These are phyloP conservation scores for Schizopora paradoxa DNA, from an alignment of 1,284 basidiomycete species.

Conservation along the genomic window DNA sequence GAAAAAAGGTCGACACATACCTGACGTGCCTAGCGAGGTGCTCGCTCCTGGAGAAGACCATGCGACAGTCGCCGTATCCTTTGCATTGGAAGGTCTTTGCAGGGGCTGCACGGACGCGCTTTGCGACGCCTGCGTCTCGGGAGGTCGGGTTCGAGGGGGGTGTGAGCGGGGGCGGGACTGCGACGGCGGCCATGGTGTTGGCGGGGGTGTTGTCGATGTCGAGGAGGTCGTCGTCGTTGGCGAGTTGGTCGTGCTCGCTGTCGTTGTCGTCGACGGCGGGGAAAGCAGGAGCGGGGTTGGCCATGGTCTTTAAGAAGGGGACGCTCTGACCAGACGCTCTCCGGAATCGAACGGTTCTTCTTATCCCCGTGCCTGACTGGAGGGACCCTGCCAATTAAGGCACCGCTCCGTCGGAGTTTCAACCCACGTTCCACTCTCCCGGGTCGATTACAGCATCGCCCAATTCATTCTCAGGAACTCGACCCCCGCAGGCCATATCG, in stretches of 20 bases:
- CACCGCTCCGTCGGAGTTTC: constrained; percentile 1
- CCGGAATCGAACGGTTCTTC: not conserved
- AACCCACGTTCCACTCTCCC: not conserved
- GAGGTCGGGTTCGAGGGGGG: constrained; percentile 14
- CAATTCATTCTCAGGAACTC: no score
- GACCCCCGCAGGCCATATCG: no score
- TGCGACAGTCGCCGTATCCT: constrained; percentile 91
- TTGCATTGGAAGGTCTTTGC: constrained; percentile 93
- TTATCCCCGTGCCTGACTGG: constrained; percentile 5
- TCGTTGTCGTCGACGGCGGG: not conserved
- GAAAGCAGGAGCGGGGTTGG: not conserved
- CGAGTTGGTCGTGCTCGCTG: not conserved
- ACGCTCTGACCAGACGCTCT: not conserved
- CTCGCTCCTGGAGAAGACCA: constrained; percentile 94
- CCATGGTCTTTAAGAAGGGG: constrained; percentile 1
- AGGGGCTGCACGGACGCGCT: constrained; percentile 70
- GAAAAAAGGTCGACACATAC: constrained; percentile 39
- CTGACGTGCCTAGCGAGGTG: constrained; percentile 94
- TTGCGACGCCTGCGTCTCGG: constrained; percentile 33
- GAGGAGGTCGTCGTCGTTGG: not conserved
- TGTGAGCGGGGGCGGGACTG: not conserved
- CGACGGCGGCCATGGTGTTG: constrained; percentile 10
- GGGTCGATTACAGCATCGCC: not conserved
- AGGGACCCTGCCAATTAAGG: constrained; percentile 14
- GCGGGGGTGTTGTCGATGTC: constrained; percentile 1